Base-by-base conservation (phyloP, 2,329 filamentous ascomycete genomes). In the Alternaria atra region DNA sequence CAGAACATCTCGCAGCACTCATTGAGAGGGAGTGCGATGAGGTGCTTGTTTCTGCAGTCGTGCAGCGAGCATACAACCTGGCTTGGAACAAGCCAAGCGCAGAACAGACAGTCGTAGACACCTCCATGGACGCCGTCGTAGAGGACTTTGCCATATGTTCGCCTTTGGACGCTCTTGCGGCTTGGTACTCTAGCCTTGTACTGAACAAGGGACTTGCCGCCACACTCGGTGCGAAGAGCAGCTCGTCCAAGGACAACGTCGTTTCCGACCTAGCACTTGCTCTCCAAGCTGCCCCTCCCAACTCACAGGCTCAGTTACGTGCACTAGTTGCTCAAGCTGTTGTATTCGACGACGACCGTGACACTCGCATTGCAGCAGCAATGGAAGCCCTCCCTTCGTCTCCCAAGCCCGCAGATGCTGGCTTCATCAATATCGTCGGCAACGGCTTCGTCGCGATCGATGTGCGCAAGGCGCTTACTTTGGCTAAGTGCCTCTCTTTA, bases 21-120 rank as follows among this genome's bases (percentile, higher is more conserved):
- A 85, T 97, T 4, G 87, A 93, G 65, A 87, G 91, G 63, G 90
- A 94, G 29, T 93, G 91, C 66, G 92, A 96, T 53, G 88, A 93
- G 23, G 92, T 97, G 8, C 85, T 98, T 66, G 89, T 89, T 64
- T 86, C 91, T 54, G 85, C 86, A 44, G 90, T 97, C 63, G 86
- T 94, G 39, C 92, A 97, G 78, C 89, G 93, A 55, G 93, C 93
- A 2, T 92, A 94, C 76, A 97, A 97, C 75, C 84, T 97, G 15
- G 92, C 93, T 2, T 97, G 93, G 87, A 95, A 97, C 78, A 86
- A 87, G 58, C 88, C 90, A 5, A 94, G 91, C 0, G 88, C 89
- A 2, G 84, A 91, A 70, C 88, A 89, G 30, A 85, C 89, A 0
- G 81, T 84, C 43, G 82, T 85, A 3, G 90, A 92, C 64, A 88